Evolutionary conservation across 345 rosid species (phyloP).

Genomic region (Citrus reticulata): DNA sequence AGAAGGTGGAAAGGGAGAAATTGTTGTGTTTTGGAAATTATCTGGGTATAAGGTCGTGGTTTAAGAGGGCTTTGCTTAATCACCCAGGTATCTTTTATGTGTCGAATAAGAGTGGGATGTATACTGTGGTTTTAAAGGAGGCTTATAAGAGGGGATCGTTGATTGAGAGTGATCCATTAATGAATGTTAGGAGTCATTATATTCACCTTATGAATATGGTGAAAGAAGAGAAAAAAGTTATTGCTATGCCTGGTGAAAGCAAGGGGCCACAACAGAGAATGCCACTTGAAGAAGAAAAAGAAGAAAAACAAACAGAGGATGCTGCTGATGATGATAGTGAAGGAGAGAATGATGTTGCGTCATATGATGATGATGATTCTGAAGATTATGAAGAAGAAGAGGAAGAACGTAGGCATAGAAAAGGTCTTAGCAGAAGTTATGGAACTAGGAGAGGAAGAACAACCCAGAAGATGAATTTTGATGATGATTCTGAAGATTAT

Average conservation of each 20-base stretch:
- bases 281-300: conserved; percentile 21
- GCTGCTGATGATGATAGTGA: conserved; percentile 17
- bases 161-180: conserved; percentile 55
- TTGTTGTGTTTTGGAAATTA: conserved; percentile 62
- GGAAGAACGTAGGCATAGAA: conserved; percentile 20
- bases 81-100: conserved; percentile 76
- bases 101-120: conserved; percentile 61
- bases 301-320: conserved; percentile 3
- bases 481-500: conserved; percentile 31
- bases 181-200: conserved; percentile 54
- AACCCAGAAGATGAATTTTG: conserved; percentile 8
- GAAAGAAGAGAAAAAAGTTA: conserved; percentile 38
- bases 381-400: conserved; percentile 37
- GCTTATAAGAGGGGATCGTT: conserved; percentile 68
- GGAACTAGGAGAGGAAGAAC: conserved; percentile 14
- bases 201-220: conserved; percentile 72
- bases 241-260: conserved; percentile 29
- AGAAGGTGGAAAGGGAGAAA: conserved; percentile 63
- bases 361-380: conserved; percentile 17
- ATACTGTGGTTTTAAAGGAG: conserved; percentile 78
- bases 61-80: conserved; percentile 75
- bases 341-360: conserved; percentile 14
- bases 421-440: conserved; percentile 10
- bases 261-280: conserved; percentile 35
- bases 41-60: conserved; percentile 75